phyloP scores from a whole-genome alignment of 2,329 filamentous ascomycete genomes.

The Plenodomus lindquistii region DNA sequence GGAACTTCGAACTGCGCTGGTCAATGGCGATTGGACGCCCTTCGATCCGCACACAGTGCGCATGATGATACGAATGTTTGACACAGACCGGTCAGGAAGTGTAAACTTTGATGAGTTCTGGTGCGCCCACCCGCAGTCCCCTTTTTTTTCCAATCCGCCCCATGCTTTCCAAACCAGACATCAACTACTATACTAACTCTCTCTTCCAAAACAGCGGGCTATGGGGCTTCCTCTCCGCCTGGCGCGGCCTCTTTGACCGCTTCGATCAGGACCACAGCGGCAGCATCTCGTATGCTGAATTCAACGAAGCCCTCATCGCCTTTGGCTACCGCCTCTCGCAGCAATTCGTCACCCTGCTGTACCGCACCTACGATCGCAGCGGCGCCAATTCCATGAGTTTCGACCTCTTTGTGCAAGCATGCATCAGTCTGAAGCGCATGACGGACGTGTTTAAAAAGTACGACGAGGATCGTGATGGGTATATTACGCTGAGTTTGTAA shows the following conservation, averaged over 20 bases:
- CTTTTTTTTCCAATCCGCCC: neutral
- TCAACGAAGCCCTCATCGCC: slow-evolving; percentile 82
- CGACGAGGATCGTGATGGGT: slow-evolving; percentile 94
- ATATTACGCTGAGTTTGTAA: slow-evolving; percentile 63
- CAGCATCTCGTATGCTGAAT: slow-evolving; percentile 84
- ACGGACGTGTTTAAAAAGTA: slow-evolving; percentile 99
- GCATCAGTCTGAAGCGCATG: slow-evolving; percentile 96
- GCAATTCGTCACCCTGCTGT: slow-evolving; percentile 81
- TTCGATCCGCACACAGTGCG: slow-evolving; percentile 93
- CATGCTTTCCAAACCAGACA: slow-evolving; percentile 7
- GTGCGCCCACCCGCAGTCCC: slow-evolving; percentile 41
- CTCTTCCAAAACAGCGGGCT: too few species aligned
- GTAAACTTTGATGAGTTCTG: slow-evolving; percentile 97
- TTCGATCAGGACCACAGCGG: slow-evolving; percentile 89
- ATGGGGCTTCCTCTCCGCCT: slow-evolving; percentile 94
- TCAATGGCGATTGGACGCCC: slow-evolving; percentile 93
- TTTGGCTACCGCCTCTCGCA: slow-evolving; percentile 91
- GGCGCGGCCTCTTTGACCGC: slow-evolving; percentile 91
- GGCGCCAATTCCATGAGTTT: slow-evolving; percentile 62
- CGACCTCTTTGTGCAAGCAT: slow-evolving; percentile 96
- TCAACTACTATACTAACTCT: too few species aligned
- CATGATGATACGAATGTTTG: slow-evolving; percentile 99
- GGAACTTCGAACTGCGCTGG: slow-evolving; percentile 85
- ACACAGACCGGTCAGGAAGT: slow-evolving; percentile 82
- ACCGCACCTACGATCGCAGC: slow-evolving; percentile 76